Evolutionary conservation across 768 basidiomycete genomes (phyloP), one percentile per base, ranked within the genome.

Genomic region (Inosperma sp.): DNA sequence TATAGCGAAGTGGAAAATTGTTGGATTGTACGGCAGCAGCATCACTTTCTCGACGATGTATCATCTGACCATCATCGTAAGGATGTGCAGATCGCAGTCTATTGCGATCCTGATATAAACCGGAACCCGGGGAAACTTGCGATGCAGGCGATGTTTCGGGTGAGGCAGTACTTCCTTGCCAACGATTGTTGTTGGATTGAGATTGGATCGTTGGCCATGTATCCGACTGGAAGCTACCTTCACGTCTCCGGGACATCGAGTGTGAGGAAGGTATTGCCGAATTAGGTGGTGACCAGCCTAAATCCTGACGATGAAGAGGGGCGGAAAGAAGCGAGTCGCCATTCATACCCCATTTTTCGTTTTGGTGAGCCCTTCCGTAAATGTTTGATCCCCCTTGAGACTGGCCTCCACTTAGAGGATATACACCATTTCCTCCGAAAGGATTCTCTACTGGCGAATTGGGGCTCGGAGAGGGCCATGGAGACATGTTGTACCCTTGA

Each of bases 401-500:
- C 29, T 65, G 62, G 41, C 61, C 58, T 5, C 61, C 55, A 21
- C n/a, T n/a, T n/a, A 68, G 58, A 27, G 63, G 64, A 53, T 68
- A 71, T 27, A 68, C 56, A 10, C 68, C 62, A 42, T 56, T 69
- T 16, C 63, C 64, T 17, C 55, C 54, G 56, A 72, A 74, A 14
- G 49, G 16, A 34, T 60, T 65, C 30, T 74, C 72, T 21, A 71
- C 59, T 14, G 72, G 63, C 23, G 73, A 70, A 10, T 62, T 62
- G 6, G 66, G 66, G 37, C 64, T 59, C 68, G 73, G 71, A 17
- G 66, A 65, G 10, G 75, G 68, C 10, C 72, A 67, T 14, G 71
- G 62, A 2, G 73, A 65, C 25, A 75, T 62, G 25, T 67, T 67
- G 56, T 78, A 77, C 4, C 68, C 60, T 23, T 66, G 61, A 44